A percentile compares a stretch with the other conserved stretches of the same genome.
Conservation (phyloP, 345 rosid genomes). For the Kandelia obovata region DNA sequence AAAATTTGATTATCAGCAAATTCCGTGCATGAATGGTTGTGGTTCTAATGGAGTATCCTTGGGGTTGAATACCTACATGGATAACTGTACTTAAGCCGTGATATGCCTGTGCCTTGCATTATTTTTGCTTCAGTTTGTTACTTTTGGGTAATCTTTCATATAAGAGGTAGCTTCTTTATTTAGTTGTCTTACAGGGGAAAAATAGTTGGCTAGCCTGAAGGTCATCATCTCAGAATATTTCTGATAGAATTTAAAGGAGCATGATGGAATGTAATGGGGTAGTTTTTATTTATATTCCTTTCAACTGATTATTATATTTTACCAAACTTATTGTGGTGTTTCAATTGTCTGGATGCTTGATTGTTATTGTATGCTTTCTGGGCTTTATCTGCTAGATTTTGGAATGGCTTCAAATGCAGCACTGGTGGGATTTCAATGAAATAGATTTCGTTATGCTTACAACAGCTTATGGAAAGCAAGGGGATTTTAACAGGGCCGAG, state of each 20-base stretch:
- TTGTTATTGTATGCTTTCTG: not conserved
- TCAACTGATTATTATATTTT: too few relatives aligned
- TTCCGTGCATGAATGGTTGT: too few relatives aligned
- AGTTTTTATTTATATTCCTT: too few relatives aligned
- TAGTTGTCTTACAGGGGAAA: not conserved
- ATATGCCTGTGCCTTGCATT: too few relatives aligned
- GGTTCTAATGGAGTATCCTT: too few relatives aligned
- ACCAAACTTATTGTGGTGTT: not conserved
- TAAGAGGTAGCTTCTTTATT: not conserved
- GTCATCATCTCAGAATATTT: too few relatives aligned
- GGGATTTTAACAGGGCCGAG: slow-evolving; percentile 83
- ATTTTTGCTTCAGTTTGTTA: not conserved
- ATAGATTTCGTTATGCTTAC: slow-evolving; percentile 86
- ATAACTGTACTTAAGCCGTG: too few relatives aligned
- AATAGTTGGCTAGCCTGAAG: too few relatives aligned
- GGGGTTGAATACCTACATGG: too few relatives aligned
- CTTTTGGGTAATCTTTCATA: not conserved
- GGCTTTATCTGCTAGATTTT: slow-evolving; percentile 54
- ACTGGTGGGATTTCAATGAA: slow-evolving; percentile 90
- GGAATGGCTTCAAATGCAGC: slow-evolving; percentile 83
- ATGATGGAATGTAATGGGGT: too few relatives aligned
- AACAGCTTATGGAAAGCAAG: slow-evolving; percentile 84
- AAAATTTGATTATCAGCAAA: too few relatives aligned
- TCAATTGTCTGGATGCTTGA: not conserved
- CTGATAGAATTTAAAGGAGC: too few relatives aligned